Evolutionary conservation across 306 rosid genomes (phyloP).

Genomic region (Mimosa pudica): DNA sequence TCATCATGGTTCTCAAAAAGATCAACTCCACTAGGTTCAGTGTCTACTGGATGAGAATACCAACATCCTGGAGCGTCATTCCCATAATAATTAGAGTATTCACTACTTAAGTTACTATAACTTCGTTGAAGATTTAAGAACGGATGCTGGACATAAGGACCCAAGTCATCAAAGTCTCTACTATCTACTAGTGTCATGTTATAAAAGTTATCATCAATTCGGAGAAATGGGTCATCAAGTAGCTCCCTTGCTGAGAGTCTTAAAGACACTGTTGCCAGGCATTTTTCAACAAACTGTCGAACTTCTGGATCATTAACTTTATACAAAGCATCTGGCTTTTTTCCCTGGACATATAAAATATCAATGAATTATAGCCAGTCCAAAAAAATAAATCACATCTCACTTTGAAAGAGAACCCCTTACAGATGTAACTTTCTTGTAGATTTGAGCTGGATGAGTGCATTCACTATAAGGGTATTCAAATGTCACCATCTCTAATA

Average conservation of each 20-base stretch:
- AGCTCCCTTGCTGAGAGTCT: slow-evolving; percentile 95
- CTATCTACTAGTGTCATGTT: slow-evolving; percentile 50
- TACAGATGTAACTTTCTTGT: slow-evolving; percentile 95
- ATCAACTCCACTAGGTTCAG: slow-evolving; percentile 68
- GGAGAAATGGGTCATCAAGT: slow-evolving; percentile 82
- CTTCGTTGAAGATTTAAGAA: slow-evolving; percentile 50
- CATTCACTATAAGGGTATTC: slow-evolving; percentile 98
- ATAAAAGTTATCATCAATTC: slow-evolving; percentile 47
- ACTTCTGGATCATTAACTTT: slow-evolving; percentile 92
- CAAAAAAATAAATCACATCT: slow-evolving; percentile 24
- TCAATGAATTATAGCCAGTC: slow-evolving; percentile 35
- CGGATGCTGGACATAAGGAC: slow-evolving; percentile 58
- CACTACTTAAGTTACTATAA: slow-evolving; percentile 52
- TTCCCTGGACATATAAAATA: slow-evolving; percentile 62
- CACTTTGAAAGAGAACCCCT: slow-evolving; percentile 42
- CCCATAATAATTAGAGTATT: slow-evolving; percentile 52
- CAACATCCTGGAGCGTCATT: slow-evolving; percentile 57
- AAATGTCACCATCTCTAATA: slow-evolving; percentile 93
- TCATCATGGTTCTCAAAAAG: slow-evolving; percentile 77
- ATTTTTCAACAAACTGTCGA: slow-evolving; percentile 82
- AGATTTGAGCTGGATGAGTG: slow-evolving; percentile 91
- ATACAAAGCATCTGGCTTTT: slow-evolving; percentile 83
- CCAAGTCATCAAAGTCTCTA: slow-evolving; percentile 47
- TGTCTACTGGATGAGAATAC: slow-evolving; percentile 55
- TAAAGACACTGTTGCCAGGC: slow-evolving; percentile 78